Conservation (phyloP, 805 yeast species). For the Wickerhamiella siamensis region DNA sequence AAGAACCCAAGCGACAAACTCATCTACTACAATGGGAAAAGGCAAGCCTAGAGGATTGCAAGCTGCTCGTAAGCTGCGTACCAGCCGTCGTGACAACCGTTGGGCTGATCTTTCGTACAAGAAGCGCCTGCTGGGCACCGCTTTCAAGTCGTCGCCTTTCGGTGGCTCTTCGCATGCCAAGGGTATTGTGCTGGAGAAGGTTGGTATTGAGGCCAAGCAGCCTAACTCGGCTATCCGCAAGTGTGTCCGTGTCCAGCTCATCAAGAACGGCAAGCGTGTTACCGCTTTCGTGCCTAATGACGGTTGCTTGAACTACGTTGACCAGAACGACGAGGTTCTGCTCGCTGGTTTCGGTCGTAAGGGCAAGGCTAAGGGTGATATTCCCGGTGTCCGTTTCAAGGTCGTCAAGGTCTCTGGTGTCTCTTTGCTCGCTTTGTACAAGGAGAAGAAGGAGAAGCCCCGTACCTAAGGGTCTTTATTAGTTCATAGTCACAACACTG, state of each 20-base stretch:
- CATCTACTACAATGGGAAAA: constrained; percentile 71
- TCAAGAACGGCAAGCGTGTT: constrained; percentile 99
- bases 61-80: constrained; percentile 99
- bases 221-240: constrained; percentile 99
- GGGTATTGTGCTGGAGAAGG: constrained; percentile 97
- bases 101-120: constrained; percentile 99
- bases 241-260: constrained; percentile 99
- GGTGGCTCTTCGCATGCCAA: constrained; percentile 99
- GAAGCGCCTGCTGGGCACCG: constrained; percentile 98
- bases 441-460: constrained; percentile 99
- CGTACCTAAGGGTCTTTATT: constrained; percentile 54
- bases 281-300: constrained; percentile 99
- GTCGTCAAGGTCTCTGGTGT: constrained; percentile 99
- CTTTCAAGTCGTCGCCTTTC: constrained; percentile 99
- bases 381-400: constrained; percentile 99
- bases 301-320: constrained; percentile 99
- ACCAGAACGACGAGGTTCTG: constrained; percentile 98
- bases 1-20: constrained; percentile 2
- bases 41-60: constrained; percentile 99
- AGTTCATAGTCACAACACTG: not conserved
- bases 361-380: constrained; percentile 99
- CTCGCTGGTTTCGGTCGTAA: constrained; percentile 99
- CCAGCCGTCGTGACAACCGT: constrained; percentile 99
- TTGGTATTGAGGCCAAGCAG: constrained; percentile 99
- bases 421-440: constrained; percentile 98